Evolutionary conservation across 106 monocot species (phyloP).

Genomic region (Agapanthus africanus): DNA sequence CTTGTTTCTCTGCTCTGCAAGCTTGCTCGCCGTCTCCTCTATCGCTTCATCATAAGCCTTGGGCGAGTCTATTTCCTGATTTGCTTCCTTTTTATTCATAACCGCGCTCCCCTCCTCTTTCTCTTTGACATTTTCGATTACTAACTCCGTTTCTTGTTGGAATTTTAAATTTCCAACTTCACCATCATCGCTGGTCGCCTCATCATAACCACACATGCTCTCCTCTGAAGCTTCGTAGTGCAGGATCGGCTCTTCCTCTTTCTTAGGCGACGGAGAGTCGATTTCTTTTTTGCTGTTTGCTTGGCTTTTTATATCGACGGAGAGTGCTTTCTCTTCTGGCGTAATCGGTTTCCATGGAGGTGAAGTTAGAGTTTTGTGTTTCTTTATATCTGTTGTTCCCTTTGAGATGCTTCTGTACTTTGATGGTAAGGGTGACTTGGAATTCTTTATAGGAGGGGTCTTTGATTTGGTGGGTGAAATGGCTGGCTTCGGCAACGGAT

Average conservation of each 20-base stretch:
- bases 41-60: slow-evolving; percentile 18
- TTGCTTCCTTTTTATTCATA: not conserved
- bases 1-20: slow-evolving; percentile 26
- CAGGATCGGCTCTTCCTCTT: not conserved
- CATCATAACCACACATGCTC: not conserved
- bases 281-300: not conserved
- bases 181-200: not conserved
- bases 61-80: not conserved
- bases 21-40: slow-evolving; percentile 16
- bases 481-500: not conserved
- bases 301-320: not conserved
- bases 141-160: too few relatives aligned
- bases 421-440: not conserved
- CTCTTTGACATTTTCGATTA: not conserved
- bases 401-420: not conserved
- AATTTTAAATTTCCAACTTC: too few relatives aligned
- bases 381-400: not conserved
- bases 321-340: too few relatives aligned
- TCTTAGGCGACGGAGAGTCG: too few relatives aligned
- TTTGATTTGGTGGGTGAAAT: too few relatives aligned
- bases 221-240: not conserved
- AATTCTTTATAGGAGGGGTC: not conserved
- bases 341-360: too few relatives aligned
- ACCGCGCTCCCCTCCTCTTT: not conserved
- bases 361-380: too few relatives aligned